Conservation (phyloP, 352 stramenopile species). For the Pythium chondricola region DNA sequence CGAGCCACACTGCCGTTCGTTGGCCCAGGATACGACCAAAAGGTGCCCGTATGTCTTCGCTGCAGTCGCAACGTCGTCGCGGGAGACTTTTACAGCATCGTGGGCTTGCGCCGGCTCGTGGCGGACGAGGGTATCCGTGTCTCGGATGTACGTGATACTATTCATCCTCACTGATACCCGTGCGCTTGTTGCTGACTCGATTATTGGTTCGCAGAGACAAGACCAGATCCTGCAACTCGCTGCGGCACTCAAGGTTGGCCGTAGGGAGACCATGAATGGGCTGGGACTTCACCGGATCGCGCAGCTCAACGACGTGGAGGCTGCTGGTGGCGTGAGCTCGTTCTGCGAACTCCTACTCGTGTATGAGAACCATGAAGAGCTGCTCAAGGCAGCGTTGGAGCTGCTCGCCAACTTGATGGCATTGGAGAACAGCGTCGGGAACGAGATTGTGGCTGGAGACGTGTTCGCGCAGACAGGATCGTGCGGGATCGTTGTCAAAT, state of each 20-base stretch:
- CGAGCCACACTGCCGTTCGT: slow-evolving; percentile 63
- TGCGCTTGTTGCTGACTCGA: background rate
- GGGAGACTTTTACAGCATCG: slow-evolving; percentile 69
- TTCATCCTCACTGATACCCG: background rate
- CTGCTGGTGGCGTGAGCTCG: slow-evolving; percentile 59
- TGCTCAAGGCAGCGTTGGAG: slow-evolving; percentile 55
- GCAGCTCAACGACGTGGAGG: slow-evolving; percentile 82
- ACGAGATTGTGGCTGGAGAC: slow-evolving; percentile 56
- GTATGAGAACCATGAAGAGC: slow-evolving; percentile 36
- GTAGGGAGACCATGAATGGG: slow-evolving; percentile 50
- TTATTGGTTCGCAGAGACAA: slow-evolving; percentile 32
- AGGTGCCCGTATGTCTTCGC: slow-evolving; percentile 64
- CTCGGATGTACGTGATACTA: slow-evolving; percentile 25
- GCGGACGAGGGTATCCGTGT: slow-evolving; percentile 31
- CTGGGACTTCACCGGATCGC: slow-evolving; percentile 71
- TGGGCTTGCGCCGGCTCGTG: slow-evolving; percentile 53
- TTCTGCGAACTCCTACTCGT: slow-evolving; percentile 57
- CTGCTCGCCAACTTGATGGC: slow-evolving; percentile 76
- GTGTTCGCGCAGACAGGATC: slow-evolving; percentile 56
- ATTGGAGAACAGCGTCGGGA: slow-evolving; percentile 62
- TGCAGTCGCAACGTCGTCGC: slow-evolving; percentile 69
- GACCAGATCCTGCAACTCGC: slow-evolving; percentile 65
- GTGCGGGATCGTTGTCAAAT: slow-evolving; percentile 43
- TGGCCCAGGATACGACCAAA: slow-evolving; percentile 49
- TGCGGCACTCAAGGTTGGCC: slow-evolving; percentile 41